phyloP scores from a whole-genome alignment of 1,139 yeast species.

The Suhomyces panamericanus region DNA sequence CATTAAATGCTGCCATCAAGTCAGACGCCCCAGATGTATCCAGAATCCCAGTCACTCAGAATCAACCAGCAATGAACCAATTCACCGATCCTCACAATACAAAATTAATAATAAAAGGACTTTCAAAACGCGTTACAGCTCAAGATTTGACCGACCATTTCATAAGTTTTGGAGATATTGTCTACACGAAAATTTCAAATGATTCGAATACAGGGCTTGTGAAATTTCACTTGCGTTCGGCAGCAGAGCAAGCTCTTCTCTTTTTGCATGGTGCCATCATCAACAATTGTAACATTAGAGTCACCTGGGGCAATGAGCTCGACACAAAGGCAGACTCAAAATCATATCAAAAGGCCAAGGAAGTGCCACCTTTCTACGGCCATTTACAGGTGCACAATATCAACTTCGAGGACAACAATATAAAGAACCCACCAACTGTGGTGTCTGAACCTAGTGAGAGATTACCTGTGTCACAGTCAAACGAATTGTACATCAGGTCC shows the following conservation, averaged over 20 bases:
- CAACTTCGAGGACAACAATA: conserved; percentile 23
- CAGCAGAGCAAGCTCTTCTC: conserved; percentile 41
- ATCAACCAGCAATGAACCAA: conserved; percentile 35
- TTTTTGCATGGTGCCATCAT: conserved; percentile 33
- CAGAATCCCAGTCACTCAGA: conserved; percentile 26
- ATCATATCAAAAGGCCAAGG: conserved; percentile 17
- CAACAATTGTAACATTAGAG: conserved; percentile 31
- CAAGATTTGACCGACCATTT: conserved; percentile 33
- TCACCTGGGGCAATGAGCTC: conserved; percentile 35
- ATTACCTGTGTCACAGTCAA: conserved; percentile 16
- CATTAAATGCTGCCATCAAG: conserved; percentile 7
- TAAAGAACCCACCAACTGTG: neutral
- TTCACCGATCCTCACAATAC: conserved; percentile 41
- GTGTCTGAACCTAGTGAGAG: conserved; percentile 25
- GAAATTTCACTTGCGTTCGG: conserved; percentile 31
- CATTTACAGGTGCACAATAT: conserved; percentile 12
- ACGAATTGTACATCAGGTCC: conserved; percentile 20
- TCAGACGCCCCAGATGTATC: conserved; percentile 12
- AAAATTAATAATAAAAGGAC: conserved; percentile 31
- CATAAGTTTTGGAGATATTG: conserved; percentile 39
- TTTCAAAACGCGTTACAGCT: conserved; percentile 31
- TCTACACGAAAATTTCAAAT: conserved; percentile 23
- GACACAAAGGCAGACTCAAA: neutral
- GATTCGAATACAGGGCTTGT: conserved; percentile 27
- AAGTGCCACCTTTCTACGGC: conserved; percentile 25